Base-by-base conservation (phyloP, 306 rosid species). In the Corylus heterophylla region DNA sequence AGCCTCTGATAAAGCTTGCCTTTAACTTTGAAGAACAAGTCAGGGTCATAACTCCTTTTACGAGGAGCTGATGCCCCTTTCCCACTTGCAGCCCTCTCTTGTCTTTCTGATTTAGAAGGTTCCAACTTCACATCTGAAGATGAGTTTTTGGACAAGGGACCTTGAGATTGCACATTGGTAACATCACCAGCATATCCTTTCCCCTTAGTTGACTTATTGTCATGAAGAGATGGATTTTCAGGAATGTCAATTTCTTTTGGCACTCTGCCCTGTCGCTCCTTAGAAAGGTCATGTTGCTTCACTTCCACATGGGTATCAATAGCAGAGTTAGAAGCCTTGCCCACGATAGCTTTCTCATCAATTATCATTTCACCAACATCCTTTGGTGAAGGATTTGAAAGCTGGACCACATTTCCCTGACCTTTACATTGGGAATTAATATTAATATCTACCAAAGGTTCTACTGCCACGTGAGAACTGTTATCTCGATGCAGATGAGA, bases 1-100 rank as follows among this genome's bases (percentile, higher is more conserved):
- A 95, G 98, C 87, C 98, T 89, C 83, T 95, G 98, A 89, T 92
- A 95, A 37, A 95, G 98, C 90, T 92, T 92, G 64, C 98, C 98
- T 68, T 90, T 95, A 49, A 95, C 98, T 86, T 95, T 92, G 66
- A 91, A 92, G 83, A 95, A 95, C 83, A 92, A 80, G 83, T 95
- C 96, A 12, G 98, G 97, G 59, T 95, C 98, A 72, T 95, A 91
- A 54, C 82, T 83, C 81, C 90, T 90, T 84, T 87, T 92, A 63
- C 97, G 97, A 78, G 86, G 69, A 12, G 85, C 81, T 71, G 92
- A 82, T 51, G 90, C 64, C 42, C 80, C 85, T 84, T 92, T 95
- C 70, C 84, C 72, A 75, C 89, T 87, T 12, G 81, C 82, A 52
- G 76, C 87, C 76, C 90, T 95, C 59, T 91, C 98, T 73, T 59